A percentile compares a stretch with the other conserved stretches of the same genome.
Conservation (phyloP, 2,329 filamentous ascomycete species). For the Aspergillus arachidicola region DNA sequence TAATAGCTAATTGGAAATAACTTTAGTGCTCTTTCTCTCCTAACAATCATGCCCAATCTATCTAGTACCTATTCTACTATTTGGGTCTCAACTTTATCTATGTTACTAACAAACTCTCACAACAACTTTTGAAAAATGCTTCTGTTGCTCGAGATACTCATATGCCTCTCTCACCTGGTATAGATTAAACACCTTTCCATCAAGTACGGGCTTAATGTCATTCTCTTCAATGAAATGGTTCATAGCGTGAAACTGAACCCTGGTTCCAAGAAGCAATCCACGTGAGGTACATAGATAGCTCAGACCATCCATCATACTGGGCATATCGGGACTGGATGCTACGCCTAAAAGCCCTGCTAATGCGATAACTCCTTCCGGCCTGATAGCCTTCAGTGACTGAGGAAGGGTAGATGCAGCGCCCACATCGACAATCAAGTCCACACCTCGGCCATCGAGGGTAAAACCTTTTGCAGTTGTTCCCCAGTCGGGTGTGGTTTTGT, state of each 20-base stretch:
- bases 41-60: background rate
- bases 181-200: conserved; percentile 51
- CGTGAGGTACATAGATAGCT: conserved; percentile 48
- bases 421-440: conserved; percentile 60
- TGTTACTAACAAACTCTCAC: background rate
- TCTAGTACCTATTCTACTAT: background rate
- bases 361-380: conserved; percentile 53
- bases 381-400: conserved; percentile 46
- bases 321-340: conserved; percentile 35
- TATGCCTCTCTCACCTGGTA: conserved; percentile 53
- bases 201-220: conserved; percentile 52
- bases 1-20: background rate
- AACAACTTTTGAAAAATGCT: conserved; percentile 48
- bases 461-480: conserved; percentile 56
- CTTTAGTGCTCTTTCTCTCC: background rate
- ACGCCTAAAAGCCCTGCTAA: conserved; percentile 59
- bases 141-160: conserved; percentile 53
- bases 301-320: conserved; percentile 42
- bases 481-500: conserved; percentile 56
- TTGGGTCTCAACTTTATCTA: background rate
- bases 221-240: conserved; percentile 49
- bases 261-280: conserved; percentile 51
- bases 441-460: conserved; percentile 50
- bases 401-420: conserved; percentile 56
- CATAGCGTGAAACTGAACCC: conserved; percentile 56